Percentiles rank a stretch among this genome's conserved stretches.
phyloP scores from a whole-genome alignment of 2,329 filamentous ascomycete genomes.

The Hypoxylon sp. region DNA sequence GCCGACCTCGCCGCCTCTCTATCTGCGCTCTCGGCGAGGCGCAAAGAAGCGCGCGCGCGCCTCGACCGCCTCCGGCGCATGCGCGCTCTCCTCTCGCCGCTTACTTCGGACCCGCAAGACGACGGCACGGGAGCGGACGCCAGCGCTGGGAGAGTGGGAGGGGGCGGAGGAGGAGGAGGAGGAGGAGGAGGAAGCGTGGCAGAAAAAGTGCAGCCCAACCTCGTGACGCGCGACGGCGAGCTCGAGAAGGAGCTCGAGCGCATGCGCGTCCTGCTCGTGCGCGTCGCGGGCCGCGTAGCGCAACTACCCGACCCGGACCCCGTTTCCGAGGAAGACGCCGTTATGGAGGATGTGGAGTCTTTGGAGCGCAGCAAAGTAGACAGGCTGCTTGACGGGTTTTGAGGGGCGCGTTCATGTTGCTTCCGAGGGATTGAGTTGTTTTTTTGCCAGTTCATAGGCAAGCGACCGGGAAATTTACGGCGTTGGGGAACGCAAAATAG shows the following conservation, averaged over 20 bases:
- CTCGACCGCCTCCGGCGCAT: constrained; percentile 66
- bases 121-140: constrained; percentile 14
- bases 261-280: constrained; percentile 74
- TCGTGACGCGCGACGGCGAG: constrained; percentile 75
- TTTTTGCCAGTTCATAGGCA: not conserved
- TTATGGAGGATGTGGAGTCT: constrained; percentile 56
- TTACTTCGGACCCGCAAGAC: constrained; percentile 51
- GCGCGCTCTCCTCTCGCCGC: constrained; percentile 65
- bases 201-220: constrained; percentile 72
- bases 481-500: not conserved
- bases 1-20: constrained; percentile 65
- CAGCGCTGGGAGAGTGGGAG: no score
- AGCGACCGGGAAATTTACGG: not conserved
- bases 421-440: no score
- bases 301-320: constrained; percentile 53
- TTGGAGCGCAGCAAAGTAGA: constrained; percentile 62
- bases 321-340: constrained; percentile 43
- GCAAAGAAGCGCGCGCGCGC: constrained; percentile 58
- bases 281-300: constrained; percentile 69
- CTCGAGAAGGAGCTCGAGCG: constrained; percentile 76
- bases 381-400: constrained; percentile 58
- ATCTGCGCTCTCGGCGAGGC: constrained; percentile 63
- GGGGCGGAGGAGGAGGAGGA: constrained; percentile 39
- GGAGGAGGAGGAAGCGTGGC: constrained; percentile 52
- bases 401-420: constrained; percentile 12